Evolutionary conservation across 805 yeast species (phyloP).

Genomic region (Kluyveromyces siamensis): DNA sequence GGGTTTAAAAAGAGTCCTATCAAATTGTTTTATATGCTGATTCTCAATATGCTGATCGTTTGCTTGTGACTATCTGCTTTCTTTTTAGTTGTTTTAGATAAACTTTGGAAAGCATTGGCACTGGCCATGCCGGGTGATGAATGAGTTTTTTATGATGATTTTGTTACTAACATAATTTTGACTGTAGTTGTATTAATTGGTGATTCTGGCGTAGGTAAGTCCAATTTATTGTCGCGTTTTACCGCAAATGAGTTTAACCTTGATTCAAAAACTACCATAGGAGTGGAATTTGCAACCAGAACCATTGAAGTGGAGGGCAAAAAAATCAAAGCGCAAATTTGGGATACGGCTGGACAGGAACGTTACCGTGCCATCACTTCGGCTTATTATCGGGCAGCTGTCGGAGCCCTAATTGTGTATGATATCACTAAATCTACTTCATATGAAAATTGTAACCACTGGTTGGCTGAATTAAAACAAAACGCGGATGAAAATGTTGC

Average conservation of each 20-base stretch:
- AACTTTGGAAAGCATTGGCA: too few species aligned
- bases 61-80: too few species aligned
- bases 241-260: slow-evolving; percentile 93
- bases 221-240: slow-evolving; percentile 86
- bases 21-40: too few species aligned
- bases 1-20: too few species aligned
- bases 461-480: slow-evolving; percentile 85
- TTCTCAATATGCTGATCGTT: too few species aligned
- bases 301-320: slow-evolving; percentile 82
- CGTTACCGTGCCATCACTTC: slow-evolving; percentile 96
- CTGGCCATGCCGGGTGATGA: too few species aligned
- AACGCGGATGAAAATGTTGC: slow-evolving; percentile 93
- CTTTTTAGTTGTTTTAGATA: too few species aligned
- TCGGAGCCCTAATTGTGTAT: slow-evolving; percentile 91
- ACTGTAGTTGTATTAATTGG: slow-evolving; percentile 78
- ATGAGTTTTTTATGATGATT: background rate
- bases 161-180: background rate
- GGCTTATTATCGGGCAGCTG: slow-evolving; percentile 97
- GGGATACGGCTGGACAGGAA: slow-evolving; percentile 99
- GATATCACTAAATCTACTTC: slow-evolving; percentile 88
- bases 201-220: slow-evolving; percentile 95
- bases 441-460: slow-evolving; percentile 76
- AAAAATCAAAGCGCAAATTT: slow-evolving; percentile 80
- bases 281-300: slow-evolving; percentile 96
- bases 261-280: slow-evolving; percentile 90